These are phyloP conservation scores for Cladosporium sp. DNA, from an alignment of 2,329 filamentous ascomycete species.

Conservation along the genomic window DNA sequence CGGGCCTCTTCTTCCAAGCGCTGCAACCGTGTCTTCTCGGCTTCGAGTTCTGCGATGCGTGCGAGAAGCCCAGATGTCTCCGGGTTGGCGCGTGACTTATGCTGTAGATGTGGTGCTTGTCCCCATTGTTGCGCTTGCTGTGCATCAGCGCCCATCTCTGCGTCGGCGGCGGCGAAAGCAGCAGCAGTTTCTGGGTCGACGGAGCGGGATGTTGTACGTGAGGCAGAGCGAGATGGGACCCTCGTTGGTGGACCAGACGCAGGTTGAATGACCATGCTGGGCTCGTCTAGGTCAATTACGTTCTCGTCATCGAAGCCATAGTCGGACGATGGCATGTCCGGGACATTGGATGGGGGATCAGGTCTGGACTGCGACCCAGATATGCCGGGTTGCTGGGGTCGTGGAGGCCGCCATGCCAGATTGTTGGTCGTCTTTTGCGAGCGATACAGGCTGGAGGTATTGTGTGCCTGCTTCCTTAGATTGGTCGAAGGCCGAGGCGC, in stretches of 20 bases:
- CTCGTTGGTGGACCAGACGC: conserved; percentile 15
- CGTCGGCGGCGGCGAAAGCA: conserved; percentile 31
- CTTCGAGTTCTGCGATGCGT: conserved; percentile 44
- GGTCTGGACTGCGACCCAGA: conserved; percentile 1
- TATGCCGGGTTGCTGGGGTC: conserved; percentile 15
- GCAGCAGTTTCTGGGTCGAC: conserved; percentile 27
- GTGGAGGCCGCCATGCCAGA: conserved; percentile 28
- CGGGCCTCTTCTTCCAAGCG: conserved; percentile 39
- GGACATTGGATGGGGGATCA: neutral
- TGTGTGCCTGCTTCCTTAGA: conserved; percentile 19
- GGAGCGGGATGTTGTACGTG: conserved; percentile 5
- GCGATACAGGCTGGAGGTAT: conserved; percentile 20
- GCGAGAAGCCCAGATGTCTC: conserved; percentile 35
- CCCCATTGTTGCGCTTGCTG: conserved; percentile 15
- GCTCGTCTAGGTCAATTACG: conserved; percentile 44
- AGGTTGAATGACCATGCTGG: conserved; percentile 27
- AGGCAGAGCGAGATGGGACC: neutral
- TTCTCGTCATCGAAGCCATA: conserved; percentile 45
- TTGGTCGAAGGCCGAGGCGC: neutral
- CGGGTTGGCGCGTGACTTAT: conserved; percentile 4
- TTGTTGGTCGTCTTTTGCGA: conserved; percentile 18
- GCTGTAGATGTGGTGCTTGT: conserved; percentile 21
- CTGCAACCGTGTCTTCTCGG: conserved; percentile 37
- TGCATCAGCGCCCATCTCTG: conserved; percentile 25
- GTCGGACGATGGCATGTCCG: conserved; percentile 34